Percentiles rank a stretch among this genome's conserved stretches.
Conservation (phyloP, 345 rosid genomes). For the Citrus australasica region DNA sequence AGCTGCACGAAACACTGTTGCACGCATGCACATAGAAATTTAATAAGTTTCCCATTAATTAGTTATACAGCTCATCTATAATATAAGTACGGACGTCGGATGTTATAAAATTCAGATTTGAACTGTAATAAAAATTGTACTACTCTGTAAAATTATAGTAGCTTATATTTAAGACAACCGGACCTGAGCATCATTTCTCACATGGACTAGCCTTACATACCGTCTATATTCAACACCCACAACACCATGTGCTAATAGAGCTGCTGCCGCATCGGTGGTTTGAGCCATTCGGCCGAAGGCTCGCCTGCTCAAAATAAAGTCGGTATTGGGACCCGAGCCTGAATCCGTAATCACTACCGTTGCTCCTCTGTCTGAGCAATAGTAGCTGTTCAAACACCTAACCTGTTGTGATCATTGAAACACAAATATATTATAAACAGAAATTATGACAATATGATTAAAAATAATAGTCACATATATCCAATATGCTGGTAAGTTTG, state of each 20-base stretch:
- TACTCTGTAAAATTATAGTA: too few species aligned
- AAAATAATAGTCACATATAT: too few species aligned
- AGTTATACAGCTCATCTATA: background rate
- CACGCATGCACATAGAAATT: background rate
- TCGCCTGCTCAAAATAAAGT: constrained; percentile 53
- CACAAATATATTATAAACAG: background rate
- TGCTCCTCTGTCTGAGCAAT: constrained; percentile 56
- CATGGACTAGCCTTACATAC: constrained; percentile 25
- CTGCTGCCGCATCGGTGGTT: constrained; percentile 42
- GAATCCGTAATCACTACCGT: constrained; percentile 58
- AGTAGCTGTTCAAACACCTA: constrained; percentile 48
- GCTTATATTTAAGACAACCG: too few species aligned
- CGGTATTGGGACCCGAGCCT: constrained; percentile 46
- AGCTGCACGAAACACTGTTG: constrained; percentile 61
- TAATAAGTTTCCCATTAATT: background rate
- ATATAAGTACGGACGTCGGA: too few species aligned
- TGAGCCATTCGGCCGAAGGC: constrained; percentile 66
- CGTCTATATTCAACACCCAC: constrained; percentile 59
- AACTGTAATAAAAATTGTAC: too few species aligned
- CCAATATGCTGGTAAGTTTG: too few species aligned
- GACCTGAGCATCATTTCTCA: too few species aligned
- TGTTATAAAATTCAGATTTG: too few species aligned
- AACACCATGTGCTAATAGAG: constrained; percentile 42
- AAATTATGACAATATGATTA: too few species aligned
- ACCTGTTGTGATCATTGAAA: constrained; percentile 32